Evolutionary conservation across 1,139 yeast species (phyloP).

Genomic region (Blastobotrys buckinghamii): DNA sequence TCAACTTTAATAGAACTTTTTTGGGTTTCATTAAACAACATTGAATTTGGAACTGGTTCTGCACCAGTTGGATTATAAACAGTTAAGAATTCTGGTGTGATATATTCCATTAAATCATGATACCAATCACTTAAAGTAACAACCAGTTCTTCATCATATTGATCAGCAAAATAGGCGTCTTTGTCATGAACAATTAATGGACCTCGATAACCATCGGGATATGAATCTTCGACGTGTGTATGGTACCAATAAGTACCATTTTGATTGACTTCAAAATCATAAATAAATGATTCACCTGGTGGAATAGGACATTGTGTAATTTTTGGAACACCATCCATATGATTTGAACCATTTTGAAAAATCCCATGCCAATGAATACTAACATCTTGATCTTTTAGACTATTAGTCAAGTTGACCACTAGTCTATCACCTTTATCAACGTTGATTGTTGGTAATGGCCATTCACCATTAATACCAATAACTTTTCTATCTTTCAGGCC

Average conservation of each 20-base stretch:
- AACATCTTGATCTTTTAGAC: conserved; percentile 55
- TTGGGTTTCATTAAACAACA: conserved; percentile 72
- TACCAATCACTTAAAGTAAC: conserved; percentile 80
- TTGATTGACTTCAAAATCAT: conserved; percentile 81
- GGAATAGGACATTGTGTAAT: conserved; percentile 85
- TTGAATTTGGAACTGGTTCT: conserved; percentile 83
- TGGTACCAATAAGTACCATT: conserved; percentile 94
- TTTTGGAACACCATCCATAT: conserved; percentile 86
- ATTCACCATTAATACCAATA: conserved; percentile 73
- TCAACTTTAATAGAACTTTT: conserved; percentile 64
- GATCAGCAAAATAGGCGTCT: conserved; percentile 44
- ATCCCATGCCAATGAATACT: conserved; percentile 89
- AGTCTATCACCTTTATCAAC: conserved; percentile 76
- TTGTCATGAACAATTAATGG: conserved; percentile 62
- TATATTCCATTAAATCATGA: conserved; percentile 52
- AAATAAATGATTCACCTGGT: conserved; percentile 62
- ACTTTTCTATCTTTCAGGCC: conserved; percentile 60
- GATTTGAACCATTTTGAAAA: conserved; percentile 65
- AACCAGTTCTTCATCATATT: conserved; percentile 70
- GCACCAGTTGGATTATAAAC: conserved; percentile 92
- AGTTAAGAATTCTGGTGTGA: conserved; percentile 51
- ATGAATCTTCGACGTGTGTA: conserved; percentile 79
- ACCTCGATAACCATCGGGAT: conserved; percentile 90
- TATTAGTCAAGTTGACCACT: conserved; percentile 61
- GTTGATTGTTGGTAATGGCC: conserved; percentile 78